These are phyloP conservation scores for Musa balbisiana DNA, from an alignment of 202 grass and related monocot genomes.

Conservation along the genomic window DNA sequence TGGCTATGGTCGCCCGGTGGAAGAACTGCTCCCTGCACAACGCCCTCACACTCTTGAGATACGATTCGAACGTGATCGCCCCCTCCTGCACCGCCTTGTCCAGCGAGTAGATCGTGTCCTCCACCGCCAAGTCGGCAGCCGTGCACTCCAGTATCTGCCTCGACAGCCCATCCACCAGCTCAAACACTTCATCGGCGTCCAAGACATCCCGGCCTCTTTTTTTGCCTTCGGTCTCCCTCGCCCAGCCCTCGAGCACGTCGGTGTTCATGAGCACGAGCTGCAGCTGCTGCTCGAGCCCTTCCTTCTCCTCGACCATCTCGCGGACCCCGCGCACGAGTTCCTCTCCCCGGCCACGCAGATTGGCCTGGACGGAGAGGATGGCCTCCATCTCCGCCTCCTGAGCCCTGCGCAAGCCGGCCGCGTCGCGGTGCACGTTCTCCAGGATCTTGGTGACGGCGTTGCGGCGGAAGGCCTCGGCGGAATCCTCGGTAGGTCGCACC, in stretches of 20 bases:
- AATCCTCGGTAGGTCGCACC: constrained; percentile 32
- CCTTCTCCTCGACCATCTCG: constrained; percentile 63
- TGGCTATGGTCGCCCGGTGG: constrained; percentile 59
- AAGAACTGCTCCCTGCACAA: constrained; percentile 76
- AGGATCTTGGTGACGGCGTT: constrained; percentile 65
- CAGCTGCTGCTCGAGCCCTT: constrained; percentile 66
- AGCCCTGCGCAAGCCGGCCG: constrained; percentile 19
- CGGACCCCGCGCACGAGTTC: constrained; percentile 38
- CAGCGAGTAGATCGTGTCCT: constrained; percentile 72
- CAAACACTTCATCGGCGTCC: constrained; percentile 37
- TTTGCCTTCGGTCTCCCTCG: constrained; percentile 38
- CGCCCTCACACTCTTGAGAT: constrained; percentile 58
- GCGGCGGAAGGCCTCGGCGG: constrained; percentile 61
- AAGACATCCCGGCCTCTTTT: not conserved
- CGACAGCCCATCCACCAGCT: constrained; percentile 46
- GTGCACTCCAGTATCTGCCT: constrained; percentile 84
- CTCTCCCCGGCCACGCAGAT: constrained; percentile 51
- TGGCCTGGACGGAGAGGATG: constrained; percentile 60
- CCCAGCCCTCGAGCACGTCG: constrained; percentile 57
- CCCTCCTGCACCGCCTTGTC: constrained; percentile 89
- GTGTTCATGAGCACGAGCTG: constrained; percentile 72
- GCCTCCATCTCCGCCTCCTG: constrained; percentile 57
- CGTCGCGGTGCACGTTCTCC: constrained; percentile 43
- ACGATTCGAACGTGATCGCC: constrained; percentile 50
- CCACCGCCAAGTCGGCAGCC: constrained; percentile 48